These are phyloP conservation scores for Cystobasidium ongulense DNA, from an alignment of 768 basidiomycete genomes.

Conservation along the genomic window DNA sequence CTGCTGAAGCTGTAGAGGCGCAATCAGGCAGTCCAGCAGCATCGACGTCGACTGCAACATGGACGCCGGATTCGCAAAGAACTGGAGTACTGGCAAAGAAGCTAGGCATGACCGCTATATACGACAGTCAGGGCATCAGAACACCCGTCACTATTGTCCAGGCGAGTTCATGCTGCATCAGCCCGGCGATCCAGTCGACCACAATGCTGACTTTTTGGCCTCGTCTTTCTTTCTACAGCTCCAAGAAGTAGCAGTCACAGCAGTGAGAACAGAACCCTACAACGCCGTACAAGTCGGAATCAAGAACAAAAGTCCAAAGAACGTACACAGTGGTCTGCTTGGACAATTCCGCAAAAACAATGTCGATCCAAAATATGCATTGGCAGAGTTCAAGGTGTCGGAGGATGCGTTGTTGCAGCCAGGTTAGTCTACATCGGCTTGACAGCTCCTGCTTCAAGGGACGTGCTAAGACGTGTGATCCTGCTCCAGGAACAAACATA, in stretches of 20 bases:
- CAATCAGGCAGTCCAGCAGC: not conserved
- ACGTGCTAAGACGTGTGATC: not conserved
- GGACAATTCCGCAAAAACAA: conserved; percentile 82
- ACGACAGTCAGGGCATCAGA: conserved; percentile 79
- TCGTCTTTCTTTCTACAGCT: too few relatives aligned
- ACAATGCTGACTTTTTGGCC: not conserved
- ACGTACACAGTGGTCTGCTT: conserved; percentile 58
- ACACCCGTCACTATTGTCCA: conserved; percentile 90
- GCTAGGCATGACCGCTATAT: conserved; percentile 88
- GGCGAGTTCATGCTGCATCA: conserved; percentile 50
- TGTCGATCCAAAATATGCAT: conserved; percentile 69
- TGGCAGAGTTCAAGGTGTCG: conserved; percentile 82
- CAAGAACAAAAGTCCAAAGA: conserved; percentile 63
- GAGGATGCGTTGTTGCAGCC: conserved; percentile 80
- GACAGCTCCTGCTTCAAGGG: not conserved
- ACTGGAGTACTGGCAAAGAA: conserved; percentile 91
- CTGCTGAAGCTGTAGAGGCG: not conserved
- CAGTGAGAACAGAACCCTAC: conserved; percentile 28
- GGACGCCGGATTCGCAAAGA: conserved; percentile 46
- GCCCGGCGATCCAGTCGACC: not conserved
- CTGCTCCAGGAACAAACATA: conserved; percentile 64
- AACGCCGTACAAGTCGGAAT: conserved; percentile 83
- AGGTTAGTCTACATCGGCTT: conserved; percentile 53
- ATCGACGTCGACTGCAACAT: conserved; percentile 12
- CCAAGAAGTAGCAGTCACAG: conserved; percentile 46